Base-by-base conservation (phyloP, 805 yeast species). In the Yamadazyma philogaea region DNA sequence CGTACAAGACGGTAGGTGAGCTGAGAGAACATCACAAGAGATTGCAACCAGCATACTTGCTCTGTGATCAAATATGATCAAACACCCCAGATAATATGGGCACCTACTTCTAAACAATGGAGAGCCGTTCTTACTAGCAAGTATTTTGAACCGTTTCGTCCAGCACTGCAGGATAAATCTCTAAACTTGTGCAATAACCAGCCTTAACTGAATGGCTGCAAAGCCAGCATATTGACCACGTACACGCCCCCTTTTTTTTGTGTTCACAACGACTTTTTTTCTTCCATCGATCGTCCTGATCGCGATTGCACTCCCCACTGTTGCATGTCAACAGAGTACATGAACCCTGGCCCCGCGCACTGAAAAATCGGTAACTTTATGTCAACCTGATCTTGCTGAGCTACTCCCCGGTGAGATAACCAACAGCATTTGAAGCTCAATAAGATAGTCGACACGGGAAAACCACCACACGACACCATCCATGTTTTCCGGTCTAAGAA, bases 401-500 rank as follows among this genome's bases (percentile, higher is more conserved):
- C n/a, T n/a, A n/a, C n/a, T n/a, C n/a, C n/a, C n/a, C n/a, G n/a
- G n/a, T n/a, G n/a, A n/a, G n/a, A n/a, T n/a, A n/a, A n/a, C n/a
- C n/a, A n/a, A n/a, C n/a, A n/a, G n/a, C n/a, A n/a, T n/a, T n/a
- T n/a, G n/a, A n/a, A n/a, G n/a, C n/a, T n/a, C n/a, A n/a, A n/a
- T n/a, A n/a, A n/a, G n/a, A n/a, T n/a, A n/a, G n/a, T 4, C 8
- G 10, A 24, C 28, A 4, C 28, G 3, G 12, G 12, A 24, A n/a
- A 24, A 24, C 24, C 26, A 33, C 26, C 7, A 15, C 20, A 14
- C 19, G 7, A 15, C 34, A 30, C 16, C 36, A 33, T 20, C 34
- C 34, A 69, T 69, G 75, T 53, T 70, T 33, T 63, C 56, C 49
- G 65, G 71, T 16, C 57, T 70, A 39, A 55, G 71, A 34, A 66